Conservation (phyloP, 345 rosid genomes). For the Rhodamnia rubescens region DNA sequence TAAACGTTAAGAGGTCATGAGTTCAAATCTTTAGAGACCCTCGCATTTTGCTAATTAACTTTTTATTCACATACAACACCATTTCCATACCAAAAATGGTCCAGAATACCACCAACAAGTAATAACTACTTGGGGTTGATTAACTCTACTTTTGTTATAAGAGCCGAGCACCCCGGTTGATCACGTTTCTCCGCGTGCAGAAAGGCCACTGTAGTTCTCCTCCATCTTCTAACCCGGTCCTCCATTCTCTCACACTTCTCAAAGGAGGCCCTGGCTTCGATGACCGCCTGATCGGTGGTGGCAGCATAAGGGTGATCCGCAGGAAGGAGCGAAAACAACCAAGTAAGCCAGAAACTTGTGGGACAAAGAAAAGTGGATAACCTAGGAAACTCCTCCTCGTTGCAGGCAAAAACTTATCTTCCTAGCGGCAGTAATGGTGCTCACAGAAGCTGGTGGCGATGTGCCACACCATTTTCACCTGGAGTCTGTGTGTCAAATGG, state of each 20-base stretch:
- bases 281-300: neutral
- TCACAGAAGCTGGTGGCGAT: neutral
- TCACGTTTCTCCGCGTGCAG: neutral
- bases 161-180: neutral
- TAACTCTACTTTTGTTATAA: no score
- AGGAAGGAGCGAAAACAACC: neutral
- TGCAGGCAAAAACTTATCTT: neutral
- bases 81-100: neutral
- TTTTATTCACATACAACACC: no score
- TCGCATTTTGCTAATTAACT: no score
- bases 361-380: no score
- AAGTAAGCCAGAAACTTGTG: neutral
- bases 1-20: no score
- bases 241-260: neutral
- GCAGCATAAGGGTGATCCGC: neutral
- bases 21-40: no score
- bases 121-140: no score
- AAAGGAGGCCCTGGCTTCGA: neutral
- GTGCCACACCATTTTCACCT: neutral
- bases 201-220: neutral
- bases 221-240: neutral
- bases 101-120: no score
- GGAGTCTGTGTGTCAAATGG: neutral
- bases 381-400: neutral
- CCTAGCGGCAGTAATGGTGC: neutral